Evolutionary conservation across 1,284 basidiomycete species (phyloP).

Genomic region (Malassezia obtusa): DNA sequence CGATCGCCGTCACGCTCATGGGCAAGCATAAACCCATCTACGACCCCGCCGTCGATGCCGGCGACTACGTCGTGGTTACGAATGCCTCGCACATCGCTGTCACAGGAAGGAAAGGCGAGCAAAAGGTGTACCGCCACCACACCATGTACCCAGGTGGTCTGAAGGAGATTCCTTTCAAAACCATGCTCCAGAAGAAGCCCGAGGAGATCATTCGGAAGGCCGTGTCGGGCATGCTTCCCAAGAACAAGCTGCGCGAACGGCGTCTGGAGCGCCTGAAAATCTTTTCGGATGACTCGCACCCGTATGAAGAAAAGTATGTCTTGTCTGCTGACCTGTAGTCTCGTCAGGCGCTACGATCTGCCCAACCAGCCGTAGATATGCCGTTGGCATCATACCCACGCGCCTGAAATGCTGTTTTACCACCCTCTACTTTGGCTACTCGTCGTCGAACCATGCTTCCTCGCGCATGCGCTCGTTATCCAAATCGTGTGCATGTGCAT

Average conservation of each 20-base stretch:
- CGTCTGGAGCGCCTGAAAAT: constrained; percentile 44
- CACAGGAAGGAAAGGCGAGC: constrained; percentile 78
- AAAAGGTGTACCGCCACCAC: constrained; percentile 79
- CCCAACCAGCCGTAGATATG: neutral
- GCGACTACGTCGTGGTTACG: constrained; percentile 95
- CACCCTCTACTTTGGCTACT: neutral
- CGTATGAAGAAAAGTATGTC: constrained; percentile 34
- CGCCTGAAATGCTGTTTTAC: neutral
- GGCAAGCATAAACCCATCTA: constrained; percentile 99
- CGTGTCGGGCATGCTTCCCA: constrained; percentile 47
- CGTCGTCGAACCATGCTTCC: constrained; percentile 17
- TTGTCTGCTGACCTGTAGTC: constrained; percentile 6
- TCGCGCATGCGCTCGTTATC: neutral
- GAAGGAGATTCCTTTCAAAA: constrained; percentile 53
- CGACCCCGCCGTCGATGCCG: constrained; percentile 57
- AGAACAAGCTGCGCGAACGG: constrained; percentile 45
- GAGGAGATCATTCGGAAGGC: constrained; percentile 57
- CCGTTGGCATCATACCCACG: neutral
- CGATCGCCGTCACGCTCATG: constrained; percentile 90
- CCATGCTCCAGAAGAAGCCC: constrained; percentile 59
- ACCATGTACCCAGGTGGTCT: constrained; percentile 87
- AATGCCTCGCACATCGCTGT: constrained; percentile 75
- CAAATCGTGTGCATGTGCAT: neutral
- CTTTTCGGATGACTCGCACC: constrained; percentile 38
- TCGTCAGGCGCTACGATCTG: constrained; percentile 17